Evolutionary conservation across 495 filamentous ascomycete genomes (phyloP).

Genomic region (Neurospora sp.): DNA sequence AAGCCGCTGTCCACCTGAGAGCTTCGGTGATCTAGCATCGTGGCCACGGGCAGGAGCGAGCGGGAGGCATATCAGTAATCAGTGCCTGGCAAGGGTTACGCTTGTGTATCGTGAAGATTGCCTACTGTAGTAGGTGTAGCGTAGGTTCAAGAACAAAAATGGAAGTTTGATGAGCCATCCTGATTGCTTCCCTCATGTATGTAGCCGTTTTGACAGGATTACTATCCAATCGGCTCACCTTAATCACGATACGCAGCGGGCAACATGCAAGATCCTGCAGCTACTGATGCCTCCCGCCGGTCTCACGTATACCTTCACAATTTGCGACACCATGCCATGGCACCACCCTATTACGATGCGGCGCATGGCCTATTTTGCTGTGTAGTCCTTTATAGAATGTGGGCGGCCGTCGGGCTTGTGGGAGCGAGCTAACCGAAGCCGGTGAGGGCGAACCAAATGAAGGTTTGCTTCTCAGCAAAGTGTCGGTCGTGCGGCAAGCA

Average conservation of each 20-base stretch:
- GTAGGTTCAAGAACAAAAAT: not conserved
- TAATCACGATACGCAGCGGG: not conserved
- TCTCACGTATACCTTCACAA: not conserved
- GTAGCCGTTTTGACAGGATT: not conserved
- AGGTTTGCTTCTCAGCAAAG: not conserved
- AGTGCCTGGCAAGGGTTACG: not conserved
- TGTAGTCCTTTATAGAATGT: not conserved
- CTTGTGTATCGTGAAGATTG: not conserved
- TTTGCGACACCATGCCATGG: not conserved
- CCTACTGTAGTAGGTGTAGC: not conserved
- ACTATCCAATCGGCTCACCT: not conserved
- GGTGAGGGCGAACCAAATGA: not conserved
- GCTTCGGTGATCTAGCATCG: not conserved
- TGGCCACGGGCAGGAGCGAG: not conserved
- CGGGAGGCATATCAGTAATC: not conserved
- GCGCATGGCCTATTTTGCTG: not conserved
- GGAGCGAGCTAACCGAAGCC: not conserved
- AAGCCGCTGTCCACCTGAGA: not conserved
- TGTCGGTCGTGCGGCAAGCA: not conserved
- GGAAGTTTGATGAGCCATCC: not conserved
- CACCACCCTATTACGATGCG: not conserved
- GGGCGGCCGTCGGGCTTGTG: not conserved
- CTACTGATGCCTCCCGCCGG: not conserved
- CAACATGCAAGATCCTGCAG: not conserved
- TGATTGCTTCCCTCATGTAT: not conserved